Evolutionary conservation across 1,139 yeast genomes (phyloP), one percentile per base, ranked within the genome.

Genomic region (Magnusiomyces starmeri): DNA sequence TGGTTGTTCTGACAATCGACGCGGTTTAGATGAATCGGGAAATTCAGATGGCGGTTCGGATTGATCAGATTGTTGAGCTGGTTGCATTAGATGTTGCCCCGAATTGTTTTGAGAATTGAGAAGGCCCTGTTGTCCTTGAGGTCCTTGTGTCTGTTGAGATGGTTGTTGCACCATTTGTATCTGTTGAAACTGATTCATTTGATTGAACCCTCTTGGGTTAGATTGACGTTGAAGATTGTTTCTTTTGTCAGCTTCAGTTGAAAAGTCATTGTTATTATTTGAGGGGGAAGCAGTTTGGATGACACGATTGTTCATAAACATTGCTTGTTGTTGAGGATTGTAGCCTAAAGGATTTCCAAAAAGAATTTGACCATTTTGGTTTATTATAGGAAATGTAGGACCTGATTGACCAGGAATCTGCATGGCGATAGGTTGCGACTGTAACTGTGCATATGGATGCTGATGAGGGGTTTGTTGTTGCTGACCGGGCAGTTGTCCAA

Each of bases 301-400:
- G n/a, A 18, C 18, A 4, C 37, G 4, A 32, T n/a, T 4, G n/a
- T 32, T 32, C 18, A 32, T 4, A 10, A 32, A 32, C 12, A 32
- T 18, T 14, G 37, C n/a, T n/a, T n/a, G 37, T 32, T 32, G 37
- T 4, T n/a, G 37, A 32, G 37, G 12, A 18, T 32, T 32, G 37
- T 32, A 32, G 37, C 37, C 37, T 4, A 32, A 18, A 32, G n/a
- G 18, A 32, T 12, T 32, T 14, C 12, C 12, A 32, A 4, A 32
- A 18, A 32, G 12, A 18, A 42, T 26, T 42, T 42, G 45, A 26
- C 45, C 45, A 7, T 34, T 35, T n/a, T 34, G 29, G 26, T 42
- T 42, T 20, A 42, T 24, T 21, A 42, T 26, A 4, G 34, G 34
- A 26, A 42, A 25, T 7, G 22, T 22, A 16, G 25, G 45, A n/a